A percentile compares a stretch with the other conserved stretches of the same genome.
Evolutionary conservation across 2,329 filamentous ascomycete genomes (phyloP).

Genomic region (Lithohypha guttulata): DNA sequence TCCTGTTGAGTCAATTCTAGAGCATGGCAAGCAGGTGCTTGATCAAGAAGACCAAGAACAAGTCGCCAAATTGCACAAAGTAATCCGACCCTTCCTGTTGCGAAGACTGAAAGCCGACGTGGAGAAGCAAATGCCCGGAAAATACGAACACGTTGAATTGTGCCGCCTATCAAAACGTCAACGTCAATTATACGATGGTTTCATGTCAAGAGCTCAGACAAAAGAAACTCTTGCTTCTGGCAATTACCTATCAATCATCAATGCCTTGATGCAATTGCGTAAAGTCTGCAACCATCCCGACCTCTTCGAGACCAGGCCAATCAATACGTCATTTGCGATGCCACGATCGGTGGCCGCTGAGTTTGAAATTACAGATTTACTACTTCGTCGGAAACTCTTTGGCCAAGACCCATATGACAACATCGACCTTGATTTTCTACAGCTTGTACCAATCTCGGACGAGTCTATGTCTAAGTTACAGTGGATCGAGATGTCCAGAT

Average conservation of each 20-base stretch:
- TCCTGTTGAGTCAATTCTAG: constrained; percentile 89
- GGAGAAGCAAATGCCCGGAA: constrained; percentile 97
- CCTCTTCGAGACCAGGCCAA: constrained; percentile 87
- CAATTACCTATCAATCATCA: constrained; percentile 96
- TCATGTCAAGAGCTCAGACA: constrained; percentile 81
- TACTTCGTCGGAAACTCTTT: constrained; percentile 58
- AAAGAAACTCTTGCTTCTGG: constrained; percentile 79
- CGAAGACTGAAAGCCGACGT: constrained; percentile 90
- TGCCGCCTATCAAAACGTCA: constrained; percentile 93
- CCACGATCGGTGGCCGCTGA: constrained; percentile 62
- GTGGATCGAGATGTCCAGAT: constrained; percentile 46
- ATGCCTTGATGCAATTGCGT: constrained; percentile 91
- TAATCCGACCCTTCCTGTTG: constrained; percentile 82
- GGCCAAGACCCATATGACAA: constrained; percentile 42
- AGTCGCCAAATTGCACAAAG: constrained; percentile 86
- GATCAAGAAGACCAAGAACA: constrained; percentile 88
- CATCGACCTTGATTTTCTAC: constrained; percentile 66
- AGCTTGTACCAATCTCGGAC: constrained; percentile 61
- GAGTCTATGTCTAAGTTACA: constrained; percentile 51
- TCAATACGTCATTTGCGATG: constrained; percentile 96
- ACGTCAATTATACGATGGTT: constrained; percentile 90
- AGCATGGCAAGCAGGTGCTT: constrained; percentile 86
- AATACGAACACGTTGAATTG: constrained; percentile 94
- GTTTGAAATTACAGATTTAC: constrained; percentile 61
- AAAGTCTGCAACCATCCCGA: constrained; percentile 99